A percentile compares a stretch with the other conserved stretches of the same genome.
Evolutionary conservation across 2,329 filamentous ascomycete genomes (phyloP).

Genomic region (Claviceps sp.): DNA sequence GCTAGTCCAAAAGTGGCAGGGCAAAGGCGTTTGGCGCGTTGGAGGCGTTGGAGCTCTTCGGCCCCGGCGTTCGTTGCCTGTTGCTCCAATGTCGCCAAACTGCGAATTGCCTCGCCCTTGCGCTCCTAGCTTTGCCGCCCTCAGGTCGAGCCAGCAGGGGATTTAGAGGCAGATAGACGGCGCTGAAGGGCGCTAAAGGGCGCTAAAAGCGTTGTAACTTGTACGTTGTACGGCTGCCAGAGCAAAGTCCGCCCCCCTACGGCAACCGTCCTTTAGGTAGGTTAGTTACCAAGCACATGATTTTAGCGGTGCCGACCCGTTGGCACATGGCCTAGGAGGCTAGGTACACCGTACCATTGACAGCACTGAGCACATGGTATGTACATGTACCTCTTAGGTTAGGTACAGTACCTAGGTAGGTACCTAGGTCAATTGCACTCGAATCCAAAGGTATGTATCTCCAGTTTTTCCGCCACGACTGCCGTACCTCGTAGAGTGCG

Average conservation of each 20-base stretch:
- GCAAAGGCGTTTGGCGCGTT: not conserved
- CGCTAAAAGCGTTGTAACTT: not conserved
- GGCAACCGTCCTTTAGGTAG: not conserved
- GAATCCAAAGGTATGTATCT: no score
- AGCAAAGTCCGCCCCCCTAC: not conserved
- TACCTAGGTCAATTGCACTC: no score
- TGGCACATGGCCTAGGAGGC: no score
- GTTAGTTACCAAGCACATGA: no score
- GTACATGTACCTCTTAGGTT: no score
- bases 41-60: not conserved
- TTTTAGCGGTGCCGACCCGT: no score
- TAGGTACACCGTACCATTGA: no score
- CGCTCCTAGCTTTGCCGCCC: not conserved
- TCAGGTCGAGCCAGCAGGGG: not conserved
- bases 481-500: no score
- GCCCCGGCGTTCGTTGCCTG: slow-evolving; percentile 1
- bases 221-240: not conserved
- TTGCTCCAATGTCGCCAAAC: not conserved
- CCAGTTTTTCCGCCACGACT: no score
- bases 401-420: no score
- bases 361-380: no score
- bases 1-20: not conserved
- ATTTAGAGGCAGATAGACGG: not conserved
- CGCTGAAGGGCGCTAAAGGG: not conserved
- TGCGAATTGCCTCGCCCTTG: not conserved